Evolutionary conservation across 257 asterid genomes (phyloP).

Genomic region (Plantago elongata): DNA sequence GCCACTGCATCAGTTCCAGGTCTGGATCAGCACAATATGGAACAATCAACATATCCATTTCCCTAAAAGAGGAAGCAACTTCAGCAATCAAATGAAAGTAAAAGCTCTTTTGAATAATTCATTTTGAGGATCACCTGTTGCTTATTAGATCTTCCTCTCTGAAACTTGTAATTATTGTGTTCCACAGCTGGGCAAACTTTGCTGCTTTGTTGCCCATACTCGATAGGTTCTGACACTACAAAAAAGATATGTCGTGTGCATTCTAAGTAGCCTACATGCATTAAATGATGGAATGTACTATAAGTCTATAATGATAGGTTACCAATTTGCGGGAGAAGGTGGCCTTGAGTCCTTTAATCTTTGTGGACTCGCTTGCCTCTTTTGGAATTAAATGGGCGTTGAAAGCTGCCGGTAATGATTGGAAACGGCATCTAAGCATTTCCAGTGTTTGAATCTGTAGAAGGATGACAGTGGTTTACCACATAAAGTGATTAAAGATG

Average conservation of each 20-base stretch:
- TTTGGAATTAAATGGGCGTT: conserved; percentile 82
- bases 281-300: too few relatives aligned
- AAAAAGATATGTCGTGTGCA: conserved; percentile 10
- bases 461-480: background rate
- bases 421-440: conserved; percentile 93
- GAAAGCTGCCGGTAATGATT: conserved; percentile 87
- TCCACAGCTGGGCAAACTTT: conserved; percentile 98
- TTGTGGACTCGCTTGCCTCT: conserved; percentile 64
- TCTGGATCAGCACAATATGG: conserved; percentile 99
- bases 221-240: conserved; percentile 60
- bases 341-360: conserved; percentile 89
- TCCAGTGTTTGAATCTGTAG: conserved; percentile 84
- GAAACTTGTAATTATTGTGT: conserved; percentile 87
- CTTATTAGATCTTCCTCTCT: conserved; percentile 98
- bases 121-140: conserved; percentile 43
- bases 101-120: conserved; percentile 10
- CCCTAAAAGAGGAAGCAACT: conserved; percentile 45
- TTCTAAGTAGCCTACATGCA: background rate
- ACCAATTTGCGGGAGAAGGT: conserved; percentile 83
- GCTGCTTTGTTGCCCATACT: conserved; percentile 85
- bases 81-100: conserved; percentile 19
- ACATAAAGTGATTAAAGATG: background rate
- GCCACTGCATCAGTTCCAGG: conserved; percentile 91
- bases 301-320: too few relatives aligned
- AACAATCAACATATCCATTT: conserved; percentile 96